A percentile compares a stretch with the other conserved stretches of the same genome.
Evolutionary conservation across 2,329 filamentous ascomycete genomes (phyloP).

Genomic region (Tolypocladium tropicale): DNA sequence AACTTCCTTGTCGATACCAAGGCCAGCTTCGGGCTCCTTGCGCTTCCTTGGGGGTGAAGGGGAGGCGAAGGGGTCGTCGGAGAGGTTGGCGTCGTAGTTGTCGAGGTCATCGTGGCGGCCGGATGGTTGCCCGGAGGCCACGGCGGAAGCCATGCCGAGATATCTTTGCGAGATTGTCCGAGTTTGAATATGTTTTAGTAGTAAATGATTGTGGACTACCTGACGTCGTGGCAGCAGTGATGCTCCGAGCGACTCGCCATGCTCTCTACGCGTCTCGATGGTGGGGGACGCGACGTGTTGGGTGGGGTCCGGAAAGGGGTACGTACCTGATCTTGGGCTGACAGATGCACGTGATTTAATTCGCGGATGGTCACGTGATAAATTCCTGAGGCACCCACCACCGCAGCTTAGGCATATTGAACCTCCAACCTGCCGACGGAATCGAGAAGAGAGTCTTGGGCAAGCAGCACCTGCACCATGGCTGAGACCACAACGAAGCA

Average conservation of each 20-base stretch:
- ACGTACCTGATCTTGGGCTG: background rate
- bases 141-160: slow-evolving; percentile 13
- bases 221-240: background rate
- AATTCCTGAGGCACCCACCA: slow-evolving; percentile 17
- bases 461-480: slow-evolving; percentile 21
- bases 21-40: slow-evolving; percentile 37
- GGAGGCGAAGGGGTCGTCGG: slow-evolving; percentile 38
- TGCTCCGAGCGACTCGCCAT: background rate
- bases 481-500: slow-evolving; percentile 28
- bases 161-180: background rate
- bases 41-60: slow-evolving; percentile 34
- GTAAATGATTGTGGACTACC: background rate
- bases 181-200: background rate
- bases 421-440: slow-evolving; percentile 15
- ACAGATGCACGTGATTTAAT: slow-evolving; percentile 2
- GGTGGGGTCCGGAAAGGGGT: background rate
- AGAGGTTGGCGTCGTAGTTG: slow-evolving; percentile 57
- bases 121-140: slow-evolving; percentile 6
- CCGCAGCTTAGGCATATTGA: slow-evolving; percentile 1
- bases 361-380: slow-evolving; percentile 16
- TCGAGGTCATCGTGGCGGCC: slow-evolving; percentile 53
- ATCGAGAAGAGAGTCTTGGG: slow-evolving; percentile 13
- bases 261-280: slow-evolving; percentile 7
- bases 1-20: slow-evolving; percentile 82
- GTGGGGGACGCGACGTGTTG: slow-evolving; percentile 5